Evolutionary conservation across 257 asterid species (phyloP).

Genomic region (Solanum gandarillasii): DNA sequence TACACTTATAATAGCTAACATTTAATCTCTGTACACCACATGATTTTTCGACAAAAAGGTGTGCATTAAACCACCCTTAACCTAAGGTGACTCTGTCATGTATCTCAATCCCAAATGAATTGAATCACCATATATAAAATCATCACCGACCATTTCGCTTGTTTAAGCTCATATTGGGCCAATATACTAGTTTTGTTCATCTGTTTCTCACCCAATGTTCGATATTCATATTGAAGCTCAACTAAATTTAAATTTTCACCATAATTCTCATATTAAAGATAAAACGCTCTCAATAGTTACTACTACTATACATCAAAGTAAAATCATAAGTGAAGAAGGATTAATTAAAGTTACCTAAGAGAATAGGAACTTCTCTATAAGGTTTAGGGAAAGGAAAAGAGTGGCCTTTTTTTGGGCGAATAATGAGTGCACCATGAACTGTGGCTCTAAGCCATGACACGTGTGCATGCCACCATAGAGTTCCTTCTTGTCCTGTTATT

Average conservation of each 20-base stretch:
- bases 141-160: neutral
- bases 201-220: neutral
- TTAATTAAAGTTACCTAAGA: neutral
- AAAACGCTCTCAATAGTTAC: neutral
- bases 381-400: slow-evolving; percentile 1
- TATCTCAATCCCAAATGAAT: neutral
- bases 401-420: neutral
- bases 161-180: neutral
- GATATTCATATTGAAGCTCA: neutral
- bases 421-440: slow-evolving; percentile 1
- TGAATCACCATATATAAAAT: neutral
- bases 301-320: neutral
- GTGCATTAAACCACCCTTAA: neutral
- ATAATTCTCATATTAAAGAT: neutral
- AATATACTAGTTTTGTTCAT: neutral
- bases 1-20: neutral
- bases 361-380: neutral
- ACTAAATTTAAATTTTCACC: neutral
- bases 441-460: slow-evolving; percentile 1
- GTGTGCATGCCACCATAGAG: slow-evolving; percentile 8
- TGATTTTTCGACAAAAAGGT: neutral
- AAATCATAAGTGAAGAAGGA: neutral
- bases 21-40: neutral
- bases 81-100: neutral
- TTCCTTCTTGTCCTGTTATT: slow-evolving; percentile 5